These are phyloP conservation scores for Pythium apleroticum DNA, from an alignment of 352 stramenopile genomes.

Conservation along the genomic window DNA sequence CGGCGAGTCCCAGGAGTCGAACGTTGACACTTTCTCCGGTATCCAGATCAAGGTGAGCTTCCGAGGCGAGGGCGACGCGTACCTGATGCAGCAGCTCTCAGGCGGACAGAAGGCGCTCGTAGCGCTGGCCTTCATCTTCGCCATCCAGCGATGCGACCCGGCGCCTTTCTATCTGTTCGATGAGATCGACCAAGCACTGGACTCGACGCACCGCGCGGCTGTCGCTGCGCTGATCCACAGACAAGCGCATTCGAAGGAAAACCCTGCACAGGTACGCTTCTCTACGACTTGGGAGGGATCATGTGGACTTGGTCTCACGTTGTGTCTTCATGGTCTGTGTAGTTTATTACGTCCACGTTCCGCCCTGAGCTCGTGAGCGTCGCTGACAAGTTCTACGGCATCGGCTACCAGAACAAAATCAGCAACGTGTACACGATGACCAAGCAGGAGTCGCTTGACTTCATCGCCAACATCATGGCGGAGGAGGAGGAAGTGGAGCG, in stretches of 20 bases:
- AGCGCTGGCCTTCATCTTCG: constrained; percentile 99
- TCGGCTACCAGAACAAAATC: constrained; percentile 99
- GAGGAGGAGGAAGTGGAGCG: constrained; percentile 77
- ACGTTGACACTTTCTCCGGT: constrained; percentile 94
- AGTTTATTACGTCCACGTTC: constrained; percentile 99
- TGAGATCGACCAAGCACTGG: constrained; percentile 99
- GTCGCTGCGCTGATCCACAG: constrained; percentile 97
- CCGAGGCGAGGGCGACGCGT: constrained; percentile 93
- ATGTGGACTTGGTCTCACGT: neutral
- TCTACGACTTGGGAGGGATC: neutral
- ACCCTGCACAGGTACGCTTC: constrained; percentile 91
- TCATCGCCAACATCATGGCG: constrained; percentile 93
- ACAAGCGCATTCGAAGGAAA: constrained; percentile 94
- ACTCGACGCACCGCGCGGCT: constrained; percentile 96
- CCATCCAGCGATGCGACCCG: constrained; percentile 98
- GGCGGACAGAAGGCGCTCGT: constrained; percentile 99
- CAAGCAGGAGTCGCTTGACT: constrained; percentile 97
- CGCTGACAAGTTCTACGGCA: constrained; percentile 97
- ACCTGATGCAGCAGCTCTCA: constrained; percentile 98
- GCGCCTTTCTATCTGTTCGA: constrained; percentile 99
- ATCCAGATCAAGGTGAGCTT: constrained; percentile 99
- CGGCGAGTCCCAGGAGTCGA: constrained; percentile 31
- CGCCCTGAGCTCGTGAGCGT: constrained; percentile 98
- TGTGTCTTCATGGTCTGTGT: constrained; percentile 15
- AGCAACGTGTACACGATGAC: constrained; percentile 92